Evolutionary conservation across 2,329 filamentous ascomycete genomes (phyloP), one percentile per base, ranked within the genome.

Genomic region (Colletotrichum eremochloae): DNA sequence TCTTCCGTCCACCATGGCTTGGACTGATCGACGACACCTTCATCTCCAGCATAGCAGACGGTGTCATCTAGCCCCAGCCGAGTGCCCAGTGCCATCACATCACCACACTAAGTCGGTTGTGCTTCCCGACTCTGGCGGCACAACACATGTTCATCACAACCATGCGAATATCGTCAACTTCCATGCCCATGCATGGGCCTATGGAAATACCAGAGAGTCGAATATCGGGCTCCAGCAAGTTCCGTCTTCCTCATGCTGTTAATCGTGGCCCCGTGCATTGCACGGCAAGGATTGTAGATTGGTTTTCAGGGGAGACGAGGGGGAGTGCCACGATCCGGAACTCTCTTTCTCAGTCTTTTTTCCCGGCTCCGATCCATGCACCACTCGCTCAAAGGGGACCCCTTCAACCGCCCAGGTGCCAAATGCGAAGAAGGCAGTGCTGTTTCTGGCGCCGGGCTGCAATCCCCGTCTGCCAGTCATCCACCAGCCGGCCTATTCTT

Each of bases 21-120:
- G n/a, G 50, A 64, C 40, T 40, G 52, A 69, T 69, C 66, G 46
- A 48, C 69, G n/a, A 29, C 53, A 61, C 69, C 66, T 64, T 69
- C 69, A 72, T 72, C 66, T 72, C 55, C 36, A 63, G 69, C 66
- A 72, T 56, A 69, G 56, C 29, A 72, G 66, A 40, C 66, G 60
- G 69, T 72, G 69, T 40, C 48, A 44, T 64, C 29, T 72, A 72
- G 69, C 69, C 53, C 42, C 66, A 60, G 55, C 66, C 66, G 58
- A 24, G 29, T 66, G 60, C 57, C 60, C 55, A 69, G 20, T 36
- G 48, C 44, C 66, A 69, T 68, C 69, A 64, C 69, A 69, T 68
- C 69, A 64, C 69, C 69, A 69, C 69, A 68, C 68, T 44, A 52
- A 44, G 64, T 46, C 52, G 33, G 15, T 57, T 58, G 46, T 46